Evolutionary conservation across 176 grass and related monocot species (phyloP), one percentile per base, ranked within the genome.

Genomic region (Secale cereale): DNA sequence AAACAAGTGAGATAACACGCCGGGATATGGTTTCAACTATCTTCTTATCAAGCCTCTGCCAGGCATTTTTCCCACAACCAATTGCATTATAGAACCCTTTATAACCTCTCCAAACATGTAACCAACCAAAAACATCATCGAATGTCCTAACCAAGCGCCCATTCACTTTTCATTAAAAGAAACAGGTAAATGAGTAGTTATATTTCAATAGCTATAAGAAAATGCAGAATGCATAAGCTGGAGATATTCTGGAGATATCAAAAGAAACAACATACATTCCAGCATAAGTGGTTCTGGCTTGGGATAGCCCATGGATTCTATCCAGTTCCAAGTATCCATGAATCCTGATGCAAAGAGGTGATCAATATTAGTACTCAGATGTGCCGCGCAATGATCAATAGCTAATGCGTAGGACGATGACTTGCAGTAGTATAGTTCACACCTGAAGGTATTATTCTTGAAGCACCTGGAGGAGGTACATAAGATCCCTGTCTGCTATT

Each of bases 1-100:
- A 87, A 54, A 79, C 70, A 81, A 86, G 59, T 2, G 85, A 81
- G 23, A 87, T 70, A 81, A 76, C 70, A 81, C 32, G 25, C 22
- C 17, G 78, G 11, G 78, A 67, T 81, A 76, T 12, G 41, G 80
- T 5, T 66, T 17, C 54, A 26, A 27, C 23, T 75, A 81, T 46
- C 16, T 56, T 7, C 37, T 41, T 57, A 2, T n/a, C 29, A 65
- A 87, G 85, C 40, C 31, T 25, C n/a, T n/a, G n/a, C n/a, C n/a
- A n/a, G n/a, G n/a, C n/a, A n/a, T n/a, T n/a, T n/a, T n/a, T n/a
- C n/a, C n/a, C n/a, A n/a, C n/a, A n/a, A n/a, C n/a, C n/a, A n/a
- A n/a, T n/a, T n/a, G n/a, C n/a, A n/a, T n/a, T n/a, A n/a, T n/a
- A n/a, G n/a, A n/a, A n/a, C n/a, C n/a, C n/a, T 17, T 48, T 74